Percentiles rank a stretch among this genome's conserved stretches.
These are phyloP conservation scores for Lodderomyces pseudojiufengensis DNA, from an alignment of 1,139 yeast species.

Conservation along the genomic window DNA sequence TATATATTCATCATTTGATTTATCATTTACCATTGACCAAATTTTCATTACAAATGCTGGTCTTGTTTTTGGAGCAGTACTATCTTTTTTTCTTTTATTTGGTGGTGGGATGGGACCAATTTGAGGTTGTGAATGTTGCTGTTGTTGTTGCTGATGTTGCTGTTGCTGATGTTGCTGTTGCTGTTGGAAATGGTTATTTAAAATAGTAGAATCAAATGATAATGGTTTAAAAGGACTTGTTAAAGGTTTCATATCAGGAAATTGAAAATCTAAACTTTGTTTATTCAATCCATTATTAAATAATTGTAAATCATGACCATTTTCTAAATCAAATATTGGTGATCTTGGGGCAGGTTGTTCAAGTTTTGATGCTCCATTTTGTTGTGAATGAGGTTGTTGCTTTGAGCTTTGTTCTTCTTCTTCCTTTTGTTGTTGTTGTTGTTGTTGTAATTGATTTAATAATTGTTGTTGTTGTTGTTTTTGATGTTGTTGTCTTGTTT, in stretches of 20 bases:
- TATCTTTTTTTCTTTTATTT: conserved; percentile 30
- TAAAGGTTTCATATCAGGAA: conserved; percentile 1
- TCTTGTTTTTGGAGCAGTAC: conserved; percentile 39
- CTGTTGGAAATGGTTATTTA: conserved; percentile 10
- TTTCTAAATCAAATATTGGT: conserved; percentile 9
- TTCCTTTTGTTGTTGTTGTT: conserved; percentile 1
- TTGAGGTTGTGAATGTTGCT: conserved; percentile 4
- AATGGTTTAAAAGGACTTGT: conserved; percentile 7
- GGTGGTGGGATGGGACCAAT: conserved; percentile 1
- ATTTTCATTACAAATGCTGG: conserved; percentile 91
- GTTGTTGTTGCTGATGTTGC: conserved; percentile 2
- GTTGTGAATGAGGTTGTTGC: background rate
- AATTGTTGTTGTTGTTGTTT: conserved; percentile 4
- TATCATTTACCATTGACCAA: conserved; percentile 94
- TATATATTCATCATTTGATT: conserved; percentile 62
- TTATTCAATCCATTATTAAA: conserved; percentile 1
- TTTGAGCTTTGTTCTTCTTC: conserved; percentile 2
- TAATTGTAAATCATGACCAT: conserved; percentile 10
- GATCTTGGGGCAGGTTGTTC: conserved; percentile 11
- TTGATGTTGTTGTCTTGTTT: background rate
- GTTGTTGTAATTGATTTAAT: background rate
- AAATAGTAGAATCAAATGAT: conserved; percentile 7
- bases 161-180: conserved; percentile 6
- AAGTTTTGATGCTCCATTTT: conserved; percentile 1
- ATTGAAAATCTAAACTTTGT: background rate